These are phyloP conservation scores for Talinum fruticosum DNA, from an alignment of 148 eudicot species.

Conservation along the genomic window DNA sequence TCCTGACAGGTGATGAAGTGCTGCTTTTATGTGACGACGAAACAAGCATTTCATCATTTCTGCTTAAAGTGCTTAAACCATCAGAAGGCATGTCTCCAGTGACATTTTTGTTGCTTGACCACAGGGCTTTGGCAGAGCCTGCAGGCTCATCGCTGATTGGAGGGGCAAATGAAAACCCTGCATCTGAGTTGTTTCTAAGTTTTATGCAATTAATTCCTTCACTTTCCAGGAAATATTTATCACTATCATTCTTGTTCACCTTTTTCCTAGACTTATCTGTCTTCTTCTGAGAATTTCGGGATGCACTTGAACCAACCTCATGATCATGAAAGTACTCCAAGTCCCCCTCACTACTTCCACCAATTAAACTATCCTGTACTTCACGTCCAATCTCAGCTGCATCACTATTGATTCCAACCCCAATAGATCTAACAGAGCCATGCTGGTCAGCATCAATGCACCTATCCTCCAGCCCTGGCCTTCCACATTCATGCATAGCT, in stretches of 20 bases:
- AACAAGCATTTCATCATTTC: constrained; percentile 56
- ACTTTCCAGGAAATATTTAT: constrained; percentile 36
- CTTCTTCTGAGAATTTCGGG: constrained; percentile 38
- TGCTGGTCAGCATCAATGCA: constrained; percentile 82
- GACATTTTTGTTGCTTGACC: constrained; percentile 52
- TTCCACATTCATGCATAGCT: constrained; percentile 53
- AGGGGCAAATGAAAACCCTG: constrained; percentile 81
- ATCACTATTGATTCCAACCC: constrained; percentile 96
- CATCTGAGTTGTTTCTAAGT: constrained; percentile 45
- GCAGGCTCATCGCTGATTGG: constrained; percentile 57
- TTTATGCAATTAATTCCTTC: constrained; percentile 36
- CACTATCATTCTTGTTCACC: constrained; percentile 34
- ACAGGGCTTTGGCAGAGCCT: constrained; percentile 51
- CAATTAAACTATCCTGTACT: constrained; percentile 80
- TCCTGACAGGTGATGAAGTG: constrained; percentile 71
- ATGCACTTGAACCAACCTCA: constrained; percentile 46
- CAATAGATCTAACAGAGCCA: constrained; percentile 92
- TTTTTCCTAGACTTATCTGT: constrained; percentile 43
- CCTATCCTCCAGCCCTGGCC: constrained; percentile 53
- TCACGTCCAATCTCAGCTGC: constrained; percentile 82
- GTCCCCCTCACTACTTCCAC: constrained; percentile 89
- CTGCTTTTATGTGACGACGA: constrained; percentile 69
- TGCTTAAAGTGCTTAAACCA: constrained; percentile 24
- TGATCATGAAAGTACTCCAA: constrained; percentile 67
- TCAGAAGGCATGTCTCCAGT: constrained; percentile 42